Evolutionary conservation across 495 filamentous ascomycete species (phyloP).

Genomic region (Daldinia grandis): DNA sequence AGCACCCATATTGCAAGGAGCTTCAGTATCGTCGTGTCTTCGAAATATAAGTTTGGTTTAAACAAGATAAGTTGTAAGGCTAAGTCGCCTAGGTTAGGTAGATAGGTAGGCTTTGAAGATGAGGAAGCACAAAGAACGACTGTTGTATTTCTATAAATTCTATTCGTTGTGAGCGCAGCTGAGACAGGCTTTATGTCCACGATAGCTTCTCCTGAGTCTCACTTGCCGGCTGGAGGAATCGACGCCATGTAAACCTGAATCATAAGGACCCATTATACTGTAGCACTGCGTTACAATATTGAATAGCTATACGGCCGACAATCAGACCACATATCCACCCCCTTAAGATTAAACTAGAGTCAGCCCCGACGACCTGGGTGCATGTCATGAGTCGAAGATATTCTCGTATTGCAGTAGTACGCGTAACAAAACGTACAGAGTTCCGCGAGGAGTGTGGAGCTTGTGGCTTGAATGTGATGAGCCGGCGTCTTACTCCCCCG

Average conservation of each 20-base stretch:
- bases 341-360: conserved; percentile 1
- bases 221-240: conserved; percentile 26
- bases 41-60: neutral
- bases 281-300: conserved; percentile 28
- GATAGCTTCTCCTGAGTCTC: neutral
- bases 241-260: conserved; percentile 12
- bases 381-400: conserved; percentile 11
- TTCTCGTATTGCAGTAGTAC: conserved; percentile 32
- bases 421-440: conserved; percentile 17
- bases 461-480: conserved; percentile 16
- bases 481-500: conserved; percentile 16
- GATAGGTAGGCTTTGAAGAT: neutral
- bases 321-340: conserved; percentile 25
- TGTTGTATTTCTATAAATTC: conserved; percentile 9
- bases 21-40: conserved; percentile 2
- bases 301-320: conserved; percentile 1
- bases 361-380: conserved; percentile 16
- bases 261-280: conserved; percentile 9
- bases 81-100: neutral
- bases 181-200: conserved; percentile 26
- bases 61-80: neutral
- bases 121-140: conserved; percentile 25
- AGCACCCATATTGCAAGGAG: conserved; percentile 25
- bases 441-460: conserved; percentile 17
- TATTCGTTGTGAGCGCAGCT: conserved; percentile 5